Evolutionary conservation across 495 filamentous ascomycete species (phyloP).

Genomic region (Gamarada debralockiae): DNA sequence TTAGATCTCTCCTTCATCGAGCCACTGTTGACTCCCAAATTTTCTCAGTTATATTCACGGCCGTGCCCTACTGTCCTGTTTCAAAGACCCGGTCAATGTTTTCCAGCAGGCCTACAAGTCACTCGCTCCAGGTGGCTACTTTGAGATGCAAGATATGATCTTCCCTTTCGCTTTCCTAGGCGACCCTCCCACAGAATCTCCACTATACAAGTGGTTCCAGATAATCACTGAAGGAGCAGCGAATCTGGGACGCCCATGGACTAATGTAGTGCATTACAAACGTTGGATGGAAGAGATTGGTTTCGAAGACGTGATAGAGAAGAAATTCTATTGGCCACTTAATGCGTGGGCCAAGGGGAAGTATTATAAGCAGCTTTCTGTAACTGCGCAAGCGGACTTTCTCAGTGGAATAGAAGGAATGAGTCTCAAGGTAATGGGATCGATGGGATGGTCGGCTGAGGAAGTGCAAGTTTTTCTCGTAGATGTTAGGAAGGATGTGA

Average conservation of each 20-base stretch:
- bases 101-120: too few relatives aligned
- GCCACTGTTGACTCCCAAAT: too few relatives aligned
- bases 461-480: slow-evolving; percentile 43
- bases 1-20: too few relatives aligned
- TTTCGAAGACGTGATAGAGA: slow-evolving; percentile 46
- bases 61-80: too few relatives aligned
- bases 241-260: not conserved
- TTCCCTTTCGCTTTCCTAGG: too few relatives aligned
- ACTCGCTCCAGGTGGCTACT: too few relatives aligned
- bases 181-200: too few relatives aligned
- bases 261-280: slow-evolving; percentile 16
- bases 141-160: too few relatives aligned
- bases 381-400: not conserved
- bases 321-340: slow-evolving; percentile 33
- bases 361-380: slow-evolving; percentile 45
- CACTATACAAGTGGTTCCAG: too few relatives aligned
- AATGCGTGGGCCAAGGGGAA: slow-evolving; percentile 49
- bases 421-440: slow-evolving; percentile 8
- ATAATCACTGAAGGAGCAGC: too few relatives aligned
- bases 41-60: too few relatives aligned
- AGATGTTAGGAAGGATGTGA: slow-evolving; percentile 40
- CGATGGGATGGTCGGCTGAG: slow-evolving; percentile 40
- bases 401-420: not conserved
- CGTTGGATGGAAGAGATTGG: slow-evolving; percentile 41
- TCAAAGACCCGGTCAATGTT: too few relatives aligned